Percentiles rank a stretch among this genome's conserved stretches.
phyloP scores from a whole-genome alignment of 257 asterid species.

The Cinchona pubescens region DNA sequence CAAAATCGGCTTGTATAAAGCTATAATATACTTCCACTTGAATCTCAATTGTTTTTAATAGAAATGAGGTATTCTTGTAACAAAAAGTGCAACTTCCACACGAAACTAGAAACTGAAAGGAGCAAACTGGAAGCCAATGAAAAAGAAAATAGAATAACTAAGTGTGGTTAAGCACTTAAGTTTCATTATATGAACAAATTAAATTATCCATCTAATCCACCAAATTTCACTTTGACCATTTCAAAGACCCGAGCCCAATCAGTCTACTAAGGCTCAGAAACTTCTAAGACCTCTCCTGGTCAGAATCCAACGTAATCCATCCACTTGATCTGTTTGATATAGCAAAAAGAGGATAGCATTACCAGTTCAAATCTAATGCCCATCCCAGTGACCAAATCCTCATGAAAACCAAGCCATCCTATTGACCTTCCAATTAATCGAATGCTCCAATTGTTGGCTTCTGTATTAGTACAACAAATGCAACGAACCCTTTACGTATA shows the following conservation, averaged over 20 bases:
- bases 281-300: no score
- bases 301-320: no score
- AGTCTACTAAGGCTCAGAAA: not conserved
- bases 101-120: not conserved
- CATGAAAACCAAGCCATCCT: not conserved
- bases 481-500: not conserved
- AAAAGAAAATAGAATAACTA: no score
- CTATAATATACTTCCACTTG: not conserved
- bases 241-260: not conserved
- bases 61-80: not conserved
- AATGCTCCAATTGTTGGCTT: not conserved
- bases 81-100: not conserved
- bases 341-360: not conserved
- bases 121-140: not conserved
- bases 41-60: not conserved
- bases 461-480: not conserved
- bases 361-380: not conserved
- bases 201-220: not conserved
- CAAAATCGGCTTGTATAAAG: not conserved
- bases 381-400: not conserved
- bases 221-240: not conserved
- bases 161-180: no score
- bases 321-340: not conserved
- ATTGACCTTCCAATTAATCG: not conserved
- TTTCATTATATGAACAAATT: no score